phyloP scores from a whole-genome alignment of 73 alveolate species.

The Halteria grandinella region DNA sequence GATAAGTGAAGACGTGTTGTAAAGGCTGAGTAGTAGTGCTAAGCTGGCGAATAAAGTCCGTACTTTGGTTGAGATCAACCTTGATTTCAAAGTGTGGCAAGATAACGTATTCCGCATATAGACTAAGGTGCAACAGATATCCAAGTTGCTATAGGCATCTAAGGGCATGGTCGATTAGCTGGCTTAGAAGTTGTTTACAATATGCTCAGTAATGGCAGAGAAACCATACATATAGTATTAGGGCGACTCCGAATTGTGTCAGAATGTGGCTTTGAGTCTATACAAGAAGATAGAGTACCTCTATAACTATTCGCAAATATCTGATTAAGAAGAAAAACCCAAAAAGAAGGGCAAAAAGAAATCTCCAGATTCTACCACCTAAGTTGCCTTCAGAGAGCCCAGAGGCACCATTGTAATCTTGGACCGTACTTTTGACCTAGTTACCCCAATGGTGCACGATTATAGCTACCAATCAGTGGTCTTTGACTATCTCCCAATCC shows the following conservation, averaged over 20 bases:
- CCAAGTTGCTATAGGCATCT: constrained; percentile 1
- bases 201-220: constrained; percentile 64
- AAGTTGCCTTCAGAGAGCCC: constrained; percentile 51
- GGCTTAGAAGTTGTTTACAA: constrained; percentile 42
- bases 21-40: not conserved
- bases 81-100: constrained; percentile 57
- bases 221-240: constrained; percentile 66
- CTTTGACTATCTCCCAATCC: constrained; percentile 64
- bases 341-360: too few species aligned
- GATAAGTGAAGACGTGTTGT: constrained; percentile 37
- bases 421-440: constrained; percentile 81
- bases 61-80: constrained; percentile 54
- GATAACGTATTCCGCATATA: constrained; percentile 53
- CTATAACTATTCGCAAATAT: constrained; percentile 8
- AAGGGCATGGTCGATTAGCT: constrained; percentile 32
- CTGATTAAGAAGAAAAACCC: too few species aligned
- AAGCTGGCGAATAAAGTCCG: constrained; percentile 33
- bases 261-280: constrained; percentile 12
- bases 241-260: constrained; percentile 6
- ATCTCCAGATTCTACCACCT: too few species aligned
- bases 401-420: constrained; percentile 78
- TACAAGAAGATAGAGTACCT: constrained; percentile 31
- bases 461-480: constrained; percentile 71
- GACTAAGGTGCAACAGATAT: not conserved
- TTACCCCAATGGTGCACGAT: constrained; percentile 84